These are phyloP conservation scores for Climacium dendroides DNA, from an alignment of 225 moss, liverwort and hornwort species.

Conservation along the genomic window DNA sequence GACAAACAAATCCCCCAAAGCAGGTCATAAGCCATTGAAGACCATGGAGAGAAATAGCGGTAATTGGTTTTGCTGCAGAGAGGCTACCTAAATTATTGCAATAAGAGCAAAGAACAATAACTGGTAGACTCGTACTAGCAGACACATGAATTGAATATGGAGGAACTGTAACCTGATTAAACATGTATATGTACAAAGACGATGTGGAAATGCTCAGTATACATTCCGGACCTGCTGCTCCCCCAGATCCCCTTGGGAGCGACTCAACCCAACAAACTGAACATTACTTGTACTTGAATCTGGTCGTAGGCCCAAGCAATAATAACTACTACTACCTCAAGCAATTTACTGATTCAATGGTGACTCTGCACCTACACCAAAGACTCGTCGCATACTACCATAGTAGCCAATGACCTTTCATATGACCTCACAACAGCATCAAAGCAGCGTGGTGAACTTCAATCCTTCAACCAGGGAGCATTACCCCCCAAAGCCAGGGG, in stretches of 20 bases:
- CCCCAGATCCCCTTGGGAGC: slow-evolving; percentile 12
- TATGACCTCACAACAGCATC: slow-evolving; percentile 9
- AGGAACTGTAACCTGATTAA: slow-evolving; percentile 30
- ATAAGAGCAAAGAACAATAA: background rate
- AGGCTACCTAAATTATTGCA: background rate
- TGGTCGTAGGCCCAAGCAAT: slow-evolving; percentile 21
- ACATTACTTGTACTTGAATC: slow-evolving; percentile 15
- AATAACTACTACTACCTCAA: slow-evolving; percentile 27
- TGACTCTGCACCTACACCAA: slow-evolving; percentile 28
- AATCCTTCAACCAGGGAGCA: slow-evolving; percentile 6
- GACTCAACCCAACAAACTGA: slow-evolving; percentile 30
- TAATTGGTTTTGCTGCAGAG: background rate
- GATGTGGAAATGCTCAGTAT: slow-evolving; percentile 22
- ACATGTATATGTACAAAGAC: slow-evolving; percentile 42
- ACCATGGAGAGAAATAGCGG: background rate
- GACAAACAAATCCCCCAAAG: background rate
- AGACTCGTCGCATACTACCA: slow-evolving; percentile 7
- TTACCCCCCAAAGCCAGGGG: slow-evolving; percentile 2
- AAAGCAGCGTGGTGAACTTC: slow-evolving; percentile 8
- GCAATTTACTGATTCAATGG: slow-evolving; percentile 20
- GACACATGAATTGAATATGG: slow-evolving; percentile 9
- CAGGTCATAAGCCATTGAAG: background rate
- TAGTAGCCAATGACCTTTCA: slow-evolving; percentile 10
- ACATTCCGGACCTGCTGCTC: slow-evolving; percentile 28
- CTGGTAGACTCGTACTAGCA: background rate